Evolutionary conservation across 345 rosid species (phyloP), one percentile per base, ranked within the genome.

Genomic region (Gossypium stocksii): DNA sequence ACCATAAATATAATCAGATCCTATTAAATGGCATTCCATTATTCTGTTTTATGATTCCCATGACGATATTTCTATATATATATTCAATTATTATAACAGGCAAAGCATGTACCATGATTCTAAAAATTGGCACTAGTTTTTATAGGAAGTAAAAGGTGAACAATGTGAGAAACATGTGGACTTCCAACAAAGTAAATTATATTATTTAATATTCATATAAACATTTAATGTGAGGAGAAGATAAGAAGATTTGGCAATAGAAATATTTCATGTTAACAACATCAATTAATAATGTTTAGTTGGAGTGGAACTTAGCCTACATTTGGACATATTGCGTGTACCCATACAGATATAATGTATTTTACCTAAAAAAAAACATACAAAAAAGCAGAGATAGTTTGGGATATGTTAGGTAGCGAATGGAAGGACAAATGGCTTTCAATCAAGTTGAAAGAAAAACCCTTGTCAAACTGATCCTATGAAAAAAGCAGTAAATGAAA

Each of bases 381-480:
- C 48, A 43, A 52, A 29, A 29, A 10, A 44, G 38, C 25, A 60
- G 45, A 69, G 13, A 48, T 48, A n/a, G 9, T 38, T 22, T 43
- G 22, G 25, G 76, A 72, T 63, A 59, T 76, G 82, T 80, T 83
- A 76, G 82, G 84, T 77, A 77, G 22, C 74, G 34, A 74, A 71
- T 51, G 13, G 13, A 56, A 46, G 56, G 73, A 71, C 59, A 57
- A 20, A 51, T 29, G 81, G 66, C 67, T 16, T 20, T 66, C 20
- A 38, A 61, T 23, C 65, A 67, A 66, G 74, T 57, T 71, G 54
- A 57, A 25, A 38, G 15, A 8, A 27, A 68, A 44, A 72, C 74
- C 74, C n/a, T 63, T 73, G 66, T 79, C 78, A 49, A 70, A 16
- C 2, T 15, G 9, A 70, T 76, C 19, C 64, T 66, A 25, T 49